Conservation (phyloP, 257 asterid genomes). For the Linderniella brevidens region DNA sequence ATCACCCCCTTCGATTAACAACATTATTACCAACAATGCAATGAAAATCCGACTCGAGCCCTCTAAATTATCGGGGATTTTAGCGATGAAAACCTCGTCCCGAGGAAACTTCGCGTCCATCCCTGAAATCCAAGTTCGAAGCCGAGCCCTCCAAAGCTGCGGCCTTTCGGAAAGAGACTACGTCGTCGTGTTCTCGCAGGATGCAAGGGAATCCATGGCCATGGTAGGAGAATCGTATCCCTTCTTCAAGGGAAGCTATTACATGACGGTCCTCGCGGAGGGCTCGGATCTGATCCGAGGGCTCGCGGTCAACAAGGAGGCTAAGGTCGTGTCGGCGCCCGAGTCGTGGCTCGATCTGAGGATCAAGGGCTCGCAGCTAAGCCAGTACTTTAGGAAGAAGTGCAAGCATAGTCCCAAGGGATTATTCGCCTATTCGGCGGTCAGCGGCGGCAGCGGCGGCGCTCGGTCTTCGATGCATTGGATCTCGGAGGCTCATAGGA, state of each 20-base stretch:
- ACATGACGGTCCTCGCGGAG: slow-evolving; percentile 39
- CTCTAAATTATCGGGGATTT: slow-evolving; percentile 41
- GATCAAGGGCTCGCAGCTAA: slow-evolving; percentile 74
- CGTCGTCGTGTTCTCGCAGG: slow-evolving; percentile 24
- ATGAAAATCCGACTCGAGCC: slow-evolving; percentile 35
- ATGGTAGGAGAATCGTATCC: slow-evolving; percentile 71
- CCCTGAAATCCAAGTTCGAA: slow-evolving; percentile 65
- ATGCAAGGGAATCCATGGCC: slow-evolving; percentile 34
- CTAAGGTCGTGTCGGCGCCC: slow-evolving; percentile 50
- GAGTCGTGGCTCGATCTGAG: slow-evolving; percentile 65
- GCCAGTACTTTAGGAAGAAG: slow-evolving; percentile 59
- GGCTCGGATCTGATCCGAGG: slow-evolving; percentile 31
- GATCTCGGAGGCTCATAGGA: slow-evolving; percentile 75
- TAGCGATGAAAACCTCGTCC: slow-evolving; percentile 29
- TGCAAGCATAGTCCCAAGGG: slow-evolving; percentile 57
- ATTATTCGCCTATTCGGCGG: slow-evolving; percentile 44
- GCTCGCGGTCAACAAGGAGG: slow-evolving; percentile 28
- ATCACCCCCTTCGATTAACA: slow-evolving; percentile 15
- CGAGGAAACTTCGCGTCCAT: slow-evolving; percentile 56
- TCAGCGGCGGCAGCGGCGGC: slow-evolving; percentile 12
- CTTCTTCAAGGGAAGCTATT: slow-evolving; percentile 59
- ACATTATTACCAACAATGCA: slow-evolving; percentile 13
- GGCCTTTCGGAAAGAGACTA: slow-evolving; percentile 57
- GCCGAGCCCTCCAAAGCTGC: slow-evolving; percentile 44
- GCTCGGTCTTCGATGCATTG: slow-evolving; percentile 61